Conservation (phyloP, 164 flowering plant species). For the Annona squamosa region DNA sequence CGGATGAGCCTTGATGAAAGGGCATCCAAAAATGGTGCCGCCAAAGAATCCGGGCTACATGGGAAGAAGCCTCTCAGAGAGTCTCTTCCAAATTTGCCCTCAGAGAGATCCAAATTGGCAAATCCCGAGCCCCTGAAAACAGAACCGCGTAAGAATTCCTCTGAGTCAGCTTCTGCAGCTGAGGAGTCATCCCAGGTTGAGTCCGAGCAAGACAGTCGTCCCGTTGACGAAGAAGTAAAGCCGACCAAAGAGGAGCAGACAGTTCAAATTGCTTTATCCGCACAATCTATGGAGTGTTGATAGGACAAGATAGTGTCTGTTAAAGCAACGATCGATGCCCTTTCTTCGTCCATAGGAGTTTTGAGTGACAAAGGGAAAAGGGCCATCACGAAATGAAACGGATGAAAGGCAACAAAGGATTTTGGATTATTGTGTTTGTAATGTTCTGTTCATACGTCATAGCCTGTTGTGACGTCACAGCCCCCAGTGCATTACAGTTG, state of each 20-base stretch:
- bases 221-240: constrained; percentile 20
- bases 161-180: constrained; percentile 14
- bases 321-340: neutral
- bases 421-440: constrained; percentile 9
- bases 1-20: constrained; percentile 71
- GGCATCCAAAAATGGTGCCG: constrained; percentile 23
- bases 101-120: constrained; percentile 44
- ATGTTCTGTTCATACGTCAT: constrained; percentile 6
- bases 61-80: constrained; percentile 60
- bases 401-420: constrained; percentile 2
- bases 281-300: constrained; percentile 4
- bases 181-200: constrained; percentile 13
- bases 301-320: neutral
- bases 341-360: constrained; percentile 4
- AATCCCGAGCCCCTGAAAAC: constrained; percentile 17
- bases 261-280: neutral
- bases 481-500: neutral
- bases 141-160: constrained; percentile 28
- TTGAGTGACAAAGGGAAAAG: neutral
- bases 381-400: neutral
- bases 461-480: neutral
- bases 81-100: constrained; percentile 85
- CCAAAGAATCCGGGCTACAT: constrained; percentile 30
- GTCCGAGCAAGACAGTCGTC: constrained; percentile 12
- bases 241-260: constrained; percentile 14